phyloP scores from a whole-genome alignment of 129 eudicot genomes.

The Rutidosis leptorrhynchoides region DNA sequence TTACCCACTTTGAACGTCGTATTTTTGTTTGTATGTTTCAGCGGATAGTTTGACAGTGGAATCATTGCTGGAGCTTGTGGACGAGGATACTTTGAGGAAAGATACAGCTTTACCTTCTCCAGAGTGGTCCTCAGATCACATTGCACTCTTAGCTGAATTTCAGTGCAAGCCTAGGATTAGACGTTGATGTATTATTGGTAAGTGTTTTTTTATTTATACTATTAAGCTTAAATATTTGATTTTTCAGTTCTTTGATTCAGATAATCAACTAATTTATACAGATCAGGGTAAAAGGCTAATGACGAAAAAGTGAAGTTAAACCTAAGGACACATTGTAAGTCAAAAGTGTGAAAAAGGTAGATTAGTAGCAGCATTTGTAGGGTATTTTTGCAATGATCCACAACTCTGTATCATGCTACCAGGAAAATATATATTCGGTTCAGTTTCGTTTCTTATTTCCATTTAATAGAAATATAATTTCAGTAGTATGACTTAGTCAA shows the following conservation, averaged over 20 bases:
- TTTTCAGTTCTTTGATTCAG: background rate
- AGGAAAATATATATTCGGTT: conserved; percentile 32
- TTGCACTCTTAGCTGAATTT: conserved; percentile 54
- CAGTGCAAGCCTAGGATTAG: conserved; percentile 44
- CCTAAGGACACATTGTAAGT: conserved; percentile 32
- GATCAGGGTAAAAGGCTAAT: conserved; percentile 36
- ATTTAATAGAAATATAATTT: conserved; percentile 38
- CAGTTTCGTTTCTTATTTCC: conserved; percentile 24
- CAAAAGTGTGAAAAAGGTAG: conserved; percentile 37
- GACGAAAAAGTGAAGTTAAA: conserved; percentile 22
- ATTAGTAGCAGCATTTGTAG: conserved; percentile 33
- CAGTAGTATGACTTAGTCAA: conserved; percentile 27
- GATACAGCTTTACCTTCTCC: conserved; percentile 65
- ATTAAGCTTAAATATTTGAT: background rate
- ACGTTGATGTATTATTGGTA: conserved; percentile 34
- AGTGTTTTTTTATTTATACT: conserved; percentile 1
- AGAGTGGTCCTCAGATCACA: conserved; percentile 62
- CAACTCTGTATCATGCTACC: conserved; percentile 65
- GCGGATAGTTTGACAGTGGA: conserved; percentile 53
- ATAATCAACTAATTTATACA: conserved; percentile 18
- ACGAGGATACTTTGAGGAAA: conserved; percentile 49
- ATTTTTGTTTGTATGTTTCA: conserved; percentile 16
- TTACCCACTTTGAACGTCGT: background rate
- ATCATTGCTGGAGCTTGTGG: conserved; percentile 48
- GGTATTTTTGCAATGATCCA: conserved; percentile 46